phyloP scores from a whole-genome alignment of 495 filamentous ascomycete genomes.

The Elasticomyces elasticus region DNA sequence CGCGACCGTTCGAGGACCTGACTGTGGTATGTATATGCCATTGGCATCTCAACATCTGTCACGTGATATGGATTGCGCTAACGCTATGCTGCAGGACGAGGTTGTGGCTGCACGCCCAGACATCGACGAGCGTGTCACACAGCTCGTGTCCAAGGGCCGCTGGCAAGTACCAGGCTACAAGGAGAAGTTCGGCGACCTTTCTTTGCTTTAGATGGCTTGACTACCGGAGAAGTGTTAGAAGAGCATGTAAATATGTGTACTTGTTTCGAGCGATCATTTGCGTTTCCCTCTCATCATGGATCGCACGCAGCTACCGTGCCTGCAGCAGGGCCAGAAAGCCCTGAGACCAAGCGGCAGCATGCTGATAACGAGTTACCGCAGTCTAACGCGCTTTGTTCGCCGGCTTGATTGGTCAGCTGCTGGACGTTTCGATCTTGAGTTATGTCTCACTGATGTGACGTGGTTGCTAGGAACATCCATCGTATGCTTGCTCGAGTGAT shows the following conservation, averaged over 20 bases:
- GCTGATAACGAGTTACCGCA: too few relatives aligned
- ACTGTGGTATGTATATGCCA: slow-evolving; percentile 70
- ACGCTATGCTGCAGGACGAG: slow-evolving; percentile 64
- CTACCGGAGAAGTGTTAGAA: not conserved
- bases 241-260: not conserved
- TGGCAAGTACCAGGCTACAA: slow-evolving; percentile 98
- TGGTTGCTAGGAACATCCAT: too few relatives aligned
- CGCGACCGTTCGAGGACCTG: slow-evolving; percentile 91
- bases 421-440: too few relatives aligned
- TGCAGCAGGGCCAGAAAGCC: too few relatives aligned
- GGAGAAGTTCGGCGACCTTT: slow-evolving; percentile 98
- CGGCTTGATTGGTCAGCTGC: too few relatives aligned
- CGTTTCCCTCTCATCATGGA: not conserved
- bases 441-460: too few relatives aligned
- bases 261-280: not conserved
- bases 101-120: slow-evolving; percentile 84
- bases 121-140: slow-evolving; percentile 86
- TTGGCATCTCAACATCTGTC: slow-evolving; percentile 1
- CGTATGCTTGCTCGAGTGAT: too few relatives aligned
- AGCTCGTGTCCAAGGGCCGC: slow-evolving; percentile 91
- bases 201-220: slow-evolving; percentile 53
- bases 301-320: too few relatives aligned
- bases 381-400: too few relatives aligned
- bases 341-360: too few relatives aligned
- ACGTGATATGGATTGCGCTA: slow-evolving; percentile 14